Evolutionary conservation across 1,284 basidiomycete species (phyloP), one percentile per base, ranked within the genome.

Genomic region (Leccinum pseudoinsigne): DNA sequence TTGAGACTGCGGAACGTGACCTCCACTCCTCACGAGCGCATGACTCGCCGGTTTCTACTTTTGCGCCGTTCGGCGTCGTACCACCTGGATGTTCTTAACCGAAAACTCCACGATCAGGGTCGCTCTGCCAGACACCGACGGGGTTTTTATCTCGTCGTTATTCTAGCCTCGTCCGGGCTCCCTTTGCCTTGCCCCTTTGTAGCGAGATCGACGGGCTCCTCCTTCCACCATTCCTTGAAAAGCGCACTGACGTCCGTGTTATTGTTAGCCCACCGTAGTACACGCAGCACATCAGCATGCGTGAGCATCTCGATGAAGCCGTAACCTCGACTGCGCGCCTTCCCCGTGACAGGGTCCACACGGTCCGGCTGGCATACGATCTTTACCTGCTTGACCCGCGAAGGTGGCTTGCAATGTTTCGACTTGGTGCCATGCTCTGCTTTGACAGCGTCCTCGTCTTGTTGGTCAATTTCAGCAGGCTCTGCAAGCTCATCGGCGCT

Each of bases 251-350:
- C 83, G 2, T 82, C 83, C 0, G 84, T 77, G 72, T 97, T 96
- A 73, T 93, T 97, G 79, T 99, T 99, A 16, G 92, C 89, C 93
- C 94, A 99, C 23, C 97, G 84, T 40, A 99, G 77, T 1, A 98
- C 92, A 53, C 93, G 90, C 38, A 99, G 81, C 3, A 96, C 95
- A 72, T 98, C 94, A 10, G 89, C 86, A 74, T 98, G 97, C 28
- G 80, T 84, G 45, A 87, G 81, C 85, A 98, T 87, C 80, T 99
- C 97, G 50, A 99, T 74, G 80, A 99, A 99, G 14, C 97, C 97
- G 71, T 98, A 99, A 1, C 97, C 97, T 73, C 92, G 93, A 68
- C 90, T 93, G 61, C 91, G 85, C 3, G 94, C 94, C 68, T 92
- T 87, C 2, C 92, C 93, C 0, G 93, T 96, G 36, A 95, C 76